Percentiles rank a stretch among this genome's conserved stretches.
Evolutionary conservation across 2,329 filamentous ascomycete genomes (phyloP).

Genomic region (Ceratocystis albifundus): DNA sequence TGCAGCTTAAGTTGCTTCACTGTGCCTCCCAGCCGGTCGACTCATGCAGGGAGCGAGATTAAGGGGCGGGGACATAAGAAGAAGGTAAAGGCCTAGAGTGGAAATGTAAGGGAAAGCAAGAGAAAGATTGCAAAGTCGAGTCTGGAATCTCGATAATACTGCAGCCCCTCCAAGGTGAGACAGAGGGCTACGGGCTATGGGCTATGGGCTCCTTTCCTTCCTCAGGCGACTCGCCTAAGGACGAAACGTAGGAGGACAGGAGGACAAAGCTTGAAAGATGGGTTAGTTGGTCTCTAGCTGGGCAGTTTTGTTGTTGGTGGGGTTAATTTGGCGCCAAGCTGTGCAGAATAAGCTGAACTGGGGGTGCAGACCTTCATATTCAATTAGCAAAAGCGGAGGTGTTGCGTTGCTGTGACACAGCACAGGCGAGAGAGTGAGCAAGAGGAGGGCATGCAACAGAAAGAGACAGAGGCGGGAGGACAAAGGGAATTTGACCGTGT

Average conservation of each 20-base stretch:
- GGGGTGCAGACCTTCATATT: neutral
- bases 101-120: neutral
- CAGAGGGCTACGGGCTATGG: too few relatives aligned
- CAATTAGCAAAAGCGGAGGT: neutral
- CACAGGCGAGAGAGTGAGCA: neutral
- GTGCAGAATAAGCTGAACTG: neutral
- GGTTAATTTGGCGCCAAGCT: neutral
- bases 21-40: neutral
- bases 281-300: neutral
- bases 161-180: too few relatives aligned
- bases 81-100: neutral
- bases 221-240: too few relatives aligned
- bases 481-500: neutral
- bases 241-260: neutral
- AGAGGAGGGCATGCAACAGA: neutral
- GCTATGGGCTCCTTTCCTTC: too few relatives aligned
- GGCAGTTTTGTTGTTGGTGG: neutral
- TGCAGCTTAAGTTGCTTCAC: neutral
- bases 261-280: neutral
- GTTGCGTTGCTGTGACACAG: slow-evolving; percentile 4
- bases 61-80: neutral
- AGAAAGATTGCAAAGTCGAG: neutral
- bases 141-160: too few relatives aligned
- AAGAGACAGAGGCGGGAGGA: neutral
- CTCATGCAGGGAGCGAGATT: slow-evolving; percentile 7